Conservation (phyloP, 768 basidiomycete genomes). For the Suillus sp. region DNA sequence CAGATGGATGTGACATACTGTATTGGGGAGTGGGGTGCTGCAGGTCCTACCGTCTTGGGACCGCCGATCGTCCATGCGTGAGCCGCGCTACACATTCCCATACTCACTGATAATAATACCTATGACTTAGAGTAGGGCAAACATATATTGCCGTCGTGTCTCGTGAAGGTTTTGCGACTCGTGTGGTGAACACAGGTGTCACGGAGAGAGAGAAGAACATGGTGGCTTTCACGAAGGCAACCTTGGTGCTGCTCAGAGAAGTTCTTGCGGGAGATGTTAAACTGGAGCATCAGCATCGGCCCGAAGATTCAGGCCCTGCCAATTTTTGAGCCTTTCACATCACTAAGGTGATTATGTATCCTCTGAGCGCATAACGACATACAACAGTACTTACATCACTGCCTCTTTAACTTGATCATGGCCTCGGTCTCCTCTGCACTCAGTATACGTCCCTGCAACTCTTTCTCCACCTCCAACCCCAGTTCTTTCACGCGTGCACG, state of each 20-base stretch:
- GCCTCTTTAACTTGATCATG: constrained; percentile 36
- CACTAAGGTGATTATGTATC: not conserved
- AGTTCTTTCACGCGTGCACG: constrained; percentile 52
- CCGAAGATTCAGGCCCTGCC: not conserved
- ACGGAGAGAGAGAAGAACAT: constrained; percentile 23
- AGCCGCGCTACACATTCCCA: not conserved
- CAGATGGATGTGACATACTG: constrained; percentile 20
- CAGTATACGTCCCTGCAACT: constrained; percentile 59
- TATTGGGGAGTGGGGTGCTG: constrained; percentile 23
- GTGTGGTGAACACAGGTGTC: constrained; percentile 17
- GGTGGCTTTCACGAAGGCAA: constrained; percentile 21
- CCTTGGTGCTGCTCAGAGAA: constrained; percentile 17
- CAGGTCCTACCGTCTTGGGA: constrained; percentile 21
- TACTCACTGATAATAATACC: not conserved
- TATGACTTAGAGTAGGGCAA: constrained; percentile 15
- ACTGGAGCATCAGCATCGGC: constrained; percentile 9
- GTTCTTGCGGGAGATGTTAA: constrained; percentile 10
- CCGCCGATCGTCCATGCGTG: constrained; percentile 13
- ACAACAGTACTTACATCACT: not conserved
- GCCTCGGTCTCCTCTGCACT: constrained; percentile 66
- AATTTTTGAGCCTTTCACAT: not conserved
- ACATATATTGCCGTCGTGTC: constrained; percentile 16
- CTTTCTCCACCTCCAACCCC: constrained; percentile 63
- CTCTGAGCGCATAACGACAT: not conserved
- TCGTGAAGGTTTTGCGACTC: constrained; percentile 14